Evolutionary conservation across 305 asterid species (phyloP), one percentile per base, ranked within the genome.

Genomic region (Lippia alba): DNA sequence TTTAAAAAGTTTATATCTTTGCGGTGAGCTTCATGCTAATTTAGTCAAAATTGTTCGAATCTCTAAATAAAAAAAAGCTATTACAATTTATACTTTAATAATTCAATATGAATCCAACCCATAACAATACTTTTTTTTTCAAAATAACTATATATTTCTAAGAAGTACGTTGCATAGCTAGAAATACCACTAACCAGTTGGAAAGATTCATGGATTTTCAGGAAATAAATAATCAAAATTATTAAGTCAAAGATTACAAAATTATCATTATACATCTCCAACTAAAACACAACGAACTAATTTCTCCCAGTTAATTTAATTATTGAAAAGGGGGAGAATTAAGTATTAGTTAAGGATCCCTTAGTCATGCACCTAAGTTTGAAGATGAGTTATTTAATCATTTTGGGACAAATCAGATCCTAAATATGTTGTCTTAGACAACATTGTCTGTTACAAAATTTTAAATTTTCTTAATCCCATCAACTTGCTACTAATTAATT

Each of bases 401-500:
- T 20, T 57, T 34, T 60, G 14, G 66, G 67, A 66, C 75, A 50
- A 64, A 67, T 56, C 39, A 62, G 72, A 79, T 67, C 69, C 61
- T 67, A 64, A 44, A 63, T 50, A 41, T 3, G 66, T 57, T 71
- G 72, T 75, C 77, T 24, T 61, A 75, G 76, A 79, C 76, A 76
- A 39, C 68, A 48, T 54, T 59, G 81, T 72, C 81, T 64, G 76
- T 79, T 75, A 67, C 73, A 50, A 60, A 41, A 64, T 32, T 72
- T 51, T 51, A 51, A 6, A 4, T 51, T 34, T 49, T 61, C 56
- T 66, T 68, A 50, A 50, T 30, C 30, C 8, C 19, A 45, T 50
- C 80, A 73, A 72, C 66, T 76, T 46, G 84, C 74, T n/a, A 54
- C 54, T 74, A 70, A 71, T 68, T 14, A 72, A 30, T n/a, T n/a